phyloP scores from a whole-genome alignment of 2,329 filamentous ascomycete genomes.

The Grosmannia huntii region DNA sequence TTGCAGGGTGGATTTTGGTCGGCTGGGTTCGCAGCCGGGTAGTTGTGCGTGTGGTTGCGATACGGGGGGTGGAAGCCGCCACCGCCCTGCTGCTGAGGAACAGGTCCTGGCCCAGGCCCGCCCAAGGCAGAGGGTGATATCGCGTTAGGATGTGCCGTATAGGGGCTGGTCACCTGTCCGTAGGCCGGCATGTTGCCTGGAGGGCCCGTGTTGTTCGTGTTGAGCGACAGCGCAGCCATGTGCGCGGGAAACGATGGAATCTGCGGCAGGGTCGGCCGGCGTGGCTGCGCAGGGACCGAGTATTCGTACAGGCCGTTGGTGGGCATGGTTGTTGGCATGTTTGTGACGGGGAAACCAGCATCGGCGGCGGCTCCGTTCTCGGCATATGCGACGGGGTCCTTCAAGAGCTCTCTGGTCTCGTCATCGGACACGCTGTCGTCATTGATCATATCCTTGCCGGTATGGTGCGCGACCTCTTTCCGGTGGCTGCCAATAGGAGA shows the following conservation, averaged over 20 bases:
- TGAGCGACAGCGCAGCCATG: slow-evolving; percentile 59
- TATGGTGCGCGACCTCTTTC: slow-evolving; percentile 44
- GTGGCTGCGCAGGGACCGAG: slow-evolving; percentile 15
- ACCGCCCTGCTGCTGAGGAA: slow-evolving; percentile 12
- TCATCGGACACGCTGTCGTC: slow-evolving; percentile 56
- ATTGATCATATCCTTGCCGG: slow-evolving; percentile 61
- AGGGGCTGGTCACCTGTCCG: slow-evolving; percentile 20
- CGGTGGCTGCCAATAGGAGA: slow-evolving; percentile 61
- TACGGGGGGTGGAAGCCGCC: slow-evolving; percentile 32
- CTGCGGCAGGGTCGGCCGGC: slow-evolving; percentile 60
- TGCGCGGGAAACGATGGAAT: slow-evolving; percentile 40
- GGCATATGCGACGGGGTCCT: slow-evolving; percentile 60
- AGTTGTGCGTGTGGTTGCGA: slow-evolving; percentile 36
- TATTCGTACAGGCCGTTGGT: slow-evolving; percentile 15
- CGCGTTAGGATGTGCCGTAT: slow-evolving; percentile 29
- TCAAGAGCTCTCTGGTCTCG: slow-evolving; percentile 58
- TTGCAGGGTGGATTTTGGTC: slow-evolving; percentile 98
- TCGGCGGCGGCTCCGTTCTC: slow-evolving; percentile 45
- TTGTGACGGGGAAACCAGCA: not conserved
- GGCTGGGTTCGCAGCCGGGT: slow-evolving; percentile 81
- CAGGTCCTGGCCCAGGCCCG: slow-evolving; percentile 13
- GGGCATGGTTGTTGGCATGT: not conserved
- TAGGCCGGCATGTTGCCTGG: slow-evolving; percentile 37
- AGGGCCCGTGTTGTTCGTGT: slow-evolving; percentile 34
- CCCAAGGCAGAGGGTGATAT: slow-evolving; percentile 46